Base-by-base conservation (phyloP, 306 rosid species). In the Psophocarpus tetragonolobus region DNA sequence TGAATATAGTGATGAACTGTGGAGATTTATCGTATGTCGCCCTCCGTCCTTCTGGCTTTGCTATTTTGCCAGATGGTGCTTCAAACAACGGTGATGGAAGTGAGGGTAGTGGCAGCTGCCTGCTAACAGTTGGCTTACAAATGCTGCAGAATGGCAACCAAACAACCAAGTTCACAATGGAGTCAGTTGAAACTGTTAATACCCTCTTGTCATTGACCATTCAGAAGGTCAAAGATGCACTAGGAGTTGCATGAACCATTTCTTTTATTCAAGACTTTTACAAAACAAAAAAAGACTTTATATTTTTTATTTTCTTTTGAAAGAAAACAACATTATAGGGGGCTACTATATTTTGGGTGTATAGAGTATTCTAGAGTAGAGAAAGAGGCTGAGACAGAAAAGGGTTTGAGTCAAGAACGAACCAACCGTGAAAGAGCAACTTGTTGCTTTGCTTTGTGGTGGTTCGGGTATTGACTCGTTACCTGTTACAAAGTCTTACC, bases 381-480 rank as follows among this genome's bases (percentile, higher is more conserved):
- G 33, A 38, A 74, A 70, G 77, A 65, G 71, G 27, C 72, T 56
- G 75, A 80, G 82, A 39, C 77, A 10, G 48, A 64, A 53, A 73
- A 90, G 53, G 71, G 12, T 66, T 65, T 5, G 84, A 93, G 97
- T 94, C 97, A 92, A 92, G 98, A 94, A 84, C 91, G 98, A 94
- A 94, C 98, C 97, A 90, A 94, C 97, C 97, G 20, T 63, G 3
- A 30, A 78, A 66, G 50, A 65, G 72, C 38, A 67, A 56, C 1
- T 4, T 71, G 67, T 4, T 71, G 67, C 24, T 38, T 58, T 32
- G 58, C 10, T 67, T 4, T 66, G 50, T 45, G 81, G 85, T 81
- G 97, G 96, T 94, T 92, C 92, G 94, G 96, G 97, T 85, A 94
- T 91, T 91, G 97, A 94, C 97, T 94, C 75, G 77, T 77, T 57